These are phyloP conservation scores for Podila epigama DNA, from an alignment of 192 early-diverging fungal genomes.

Conservation along the genomic window DNA sequence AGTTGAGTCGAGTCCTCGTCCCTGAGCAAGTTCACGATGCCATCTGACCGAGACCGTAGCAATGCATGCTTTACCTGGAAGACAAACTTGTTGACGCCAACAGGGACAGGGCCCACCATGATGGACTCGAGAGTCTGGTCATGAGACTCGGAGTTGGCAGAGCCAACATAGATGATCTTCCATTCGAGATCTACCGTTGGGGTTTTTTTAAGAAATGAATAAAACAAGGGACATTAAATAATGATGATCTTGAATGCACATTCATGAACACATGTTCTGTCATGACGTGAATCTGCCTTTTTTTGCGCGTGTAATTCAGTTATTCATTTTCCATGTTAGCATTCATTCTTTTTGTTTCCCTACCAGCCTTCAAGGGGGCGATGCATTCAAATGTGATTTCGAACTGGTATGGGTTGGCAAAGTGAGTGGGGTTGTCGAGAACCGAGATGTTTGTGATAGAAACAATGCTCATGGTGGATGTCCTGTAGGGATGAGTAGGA, in stretches of 20 bases:
- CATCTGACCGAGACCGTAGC: no score
- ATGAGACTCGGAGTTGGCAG: constrained; percentile 78
- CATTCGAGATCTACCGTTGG: constrained; percentile 88
- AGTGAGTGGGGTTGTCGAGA: constrained; percentile 84
- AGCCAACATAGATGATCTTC: constrained; percentile 96
- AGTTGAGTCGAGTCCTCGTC: no score
- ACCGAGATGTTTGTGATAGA: constrained; percentile 86
- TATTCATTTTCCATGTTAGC: no score
- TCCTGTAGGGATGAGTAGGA: not conserved
- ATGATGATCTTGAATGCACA: no score
- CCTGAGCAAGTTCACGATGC: no score
- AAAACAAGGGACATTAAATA: not conserved
- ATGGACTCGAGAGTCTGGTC: constrained; percentile 97
- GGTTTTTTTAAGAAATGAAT: not conserved
- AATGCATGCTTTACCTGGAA: constrained; percentile 70
- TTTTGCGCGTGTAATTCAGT: no score
- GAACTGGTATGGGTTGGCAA: constrained; percentile 84
- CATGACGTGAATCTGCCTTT: no score
- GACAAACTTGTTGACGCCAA: constrained; percentile 94
- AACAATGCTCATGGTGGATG: constrained; percentile 76
- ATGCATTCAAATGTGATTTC: constrained; percentile 99
- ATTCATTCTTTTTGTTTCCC: no score
- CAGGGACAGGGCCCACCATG: constrained; percentile 94
- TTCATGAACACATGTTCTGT: not conserved
- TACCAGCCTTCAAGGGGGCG: constrained; percentile 85